Conservation (phyloP, 1,139 yeast genomes). For the Pichia sp. region DNA sequence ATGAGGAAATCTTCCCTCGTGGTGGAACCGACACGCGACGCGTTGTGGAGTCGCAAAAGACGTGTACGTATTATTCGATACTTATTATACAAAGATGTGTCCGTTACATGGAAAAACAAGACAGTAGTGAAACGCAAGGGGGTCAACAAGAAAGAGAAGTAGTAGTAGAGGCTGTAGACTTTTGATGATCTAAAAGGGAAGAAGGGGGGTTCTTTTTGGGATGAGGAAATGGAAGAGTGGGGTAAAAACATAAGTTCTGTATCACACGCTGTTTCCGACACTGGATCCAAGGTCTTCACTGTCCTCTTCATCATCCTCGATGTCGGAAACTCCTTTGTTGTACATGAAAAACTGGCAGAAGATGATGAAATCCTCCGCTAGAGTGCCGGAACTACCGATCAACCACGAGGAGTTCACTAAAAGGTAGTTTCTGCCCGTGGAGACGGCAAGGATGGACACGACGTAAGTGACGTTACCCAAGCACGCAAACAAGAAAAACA, state of each 20-base stretch:
- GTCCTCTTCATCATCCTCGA: slow-evolving; percentile 19
- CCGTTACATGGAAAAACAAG: background rate
- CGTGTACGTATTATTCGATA: background rate
- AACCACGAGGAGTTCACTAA: slow-evolving; percentile 88
- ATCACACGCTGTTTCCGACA: background rate
- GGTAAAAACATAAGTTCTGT: background rate
- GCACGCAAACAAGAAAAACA: slow-evolving; percentile 90
- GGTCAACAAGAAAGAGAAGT: background rate
- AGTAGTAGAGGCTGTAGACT: background rate
- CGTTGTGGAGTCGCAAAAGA: background rate
- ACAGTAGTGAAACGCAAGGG: background rate
- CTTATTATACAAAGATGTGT: slow-evolving; percentile 1
- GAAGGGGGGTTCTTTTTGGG: background rate
- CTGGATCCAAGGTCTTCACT: slow-evolving; percentile 7
- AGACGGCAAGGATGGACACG: slow-evolving; percentile 73
- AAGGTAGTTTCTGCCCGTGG: slow-evolving; percentile 63
- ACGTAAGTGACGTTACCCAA: slow-evolving; percentile 89
- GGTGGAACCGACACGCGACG: slow-evolving; percentile 9
- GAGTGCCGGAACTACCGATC: slow-evolving; percentile 86
- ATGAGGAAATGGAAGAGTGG: background rate
- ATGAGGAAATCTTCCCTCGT: background rate
- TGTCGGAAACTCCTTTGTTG: slow-evolving; percentile 33
- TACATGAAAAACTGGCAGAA: slow-evolving; percentile 85
- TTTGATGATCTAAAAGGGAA: background rate
- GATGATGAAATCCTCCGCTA: slow-evolving; percentile 76